Base-by-base conservation (phyloP, 371 early-diverging fungal species). In the Apophysomyces sp. region DNA sequence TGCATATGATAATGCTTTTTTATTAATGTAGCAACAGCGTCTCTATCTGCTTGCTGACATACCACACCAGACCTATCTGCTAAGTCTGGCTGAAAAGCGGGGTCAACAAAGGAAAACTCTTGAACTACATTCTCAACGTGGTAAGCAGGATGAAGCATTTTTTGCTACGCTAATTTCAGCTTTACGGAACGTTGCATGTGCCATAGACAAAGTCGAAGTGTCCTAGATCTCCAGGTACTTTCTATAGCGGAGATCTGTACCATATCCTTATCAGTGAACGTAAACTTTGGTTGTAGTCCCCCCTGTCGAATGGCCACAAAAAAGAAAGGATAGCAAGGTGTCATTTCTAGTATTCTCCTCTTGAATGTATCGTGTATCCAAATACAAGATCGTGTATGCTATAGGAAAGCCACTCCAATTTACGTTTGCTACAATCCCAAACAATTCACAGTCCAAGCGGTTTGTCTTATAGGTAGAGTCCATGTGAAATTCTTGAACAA, bases 391-490 rank as follows among this genome's bases (percentile, higher is more conserved):
- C 13, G 34, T 30, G 13, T 56, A 56, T 7, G 57, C 57, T 18
- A 56, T 56, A n/a, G 37, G 37, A 36, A 36, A 56, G 15, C 57
- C 37, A 16, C n/a, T 9, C 12, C 57, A 31, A 39, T 56, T 37
- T 12, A 56, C 39, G 9, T 27, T 56, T 34, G 57, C 57, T 34
- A 56, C 27, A n/a, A 36, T 37, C 2, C 16, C 57, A 36, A 56
- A 56, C 24, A 56, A 37, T 24, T 56, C 57, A 27, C 31, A 30
- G 3, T 36, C 57, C 2, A 16, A n/a, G 12, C 57, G 34, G 13
- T 56, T 56, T 39, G 57, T 56, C 18, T 55, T 55, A 29, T 28
- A 34, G 7, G 55, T 29, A 13, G 57, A 56, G 26, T 56, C 57
- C 11, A 56, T 36, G 31, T 56, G 57, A n/a, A 56, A 56, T 30